Conservation (phyloP, 208 protist genomes). For the Crithidia bombi region DNA sequence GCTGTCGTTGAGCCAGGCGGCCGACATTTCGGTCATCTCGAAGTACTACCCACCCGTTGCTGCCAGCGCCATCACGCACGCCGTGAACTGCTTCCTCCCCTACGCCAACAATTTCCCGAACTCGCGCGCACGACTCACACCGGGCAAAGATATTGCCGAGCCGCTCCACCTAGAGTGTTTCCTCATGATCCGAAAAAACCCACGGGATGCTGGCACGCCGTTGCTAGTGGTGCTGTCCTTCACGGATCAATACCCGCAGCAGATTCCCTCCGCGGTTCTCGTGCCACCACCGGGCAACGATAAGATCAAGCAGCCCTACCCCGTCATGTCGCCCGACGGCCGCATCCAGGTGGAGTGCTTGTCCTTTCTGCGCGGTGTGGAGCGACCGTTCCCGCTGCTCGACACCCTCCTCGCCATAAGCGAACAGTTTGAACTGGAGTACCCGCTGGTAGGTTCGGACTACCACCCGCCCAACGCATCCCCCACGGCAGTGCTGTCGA, state of each 20-base stretch:
- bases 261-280: constrained; percentile 33
- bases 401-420: constrained; percentile 71
- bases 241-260: constrained; percentile 39
- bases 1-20: constrained; percentile 31
- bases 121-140: constrained; percentile 31
- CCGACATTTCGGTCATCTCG: constrained; percentile 31
- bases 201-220: constrained; percentile 6
- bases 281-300: constrained; percentile 26
- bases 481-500: neutral
- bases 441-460: constrained; percentile 43
- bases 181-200: constrained; percentile 25
- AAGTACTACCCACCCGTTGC: constrained; percentile 32
- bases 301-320: constrained; percentile 55
- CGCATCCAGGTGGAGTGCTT: constrained; percentile 56
- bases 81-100: constrained; percentile 56
- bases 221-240: constrained; percentile 41
- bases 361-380: constrained; percentile 50
- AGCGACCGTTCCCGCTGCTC: constrained; percentile 61
- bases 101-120: constrained; percentile 59
- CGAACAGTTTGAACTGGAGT: constrained; percentile 78
- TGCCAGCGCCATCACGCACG: constrained; percentile 45
- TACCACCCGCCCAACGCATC: constrained; percentile 16
- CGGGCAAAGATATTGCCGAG: constrained; percentile 23
- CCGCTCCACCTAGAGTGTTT: constrained; percentile 35
- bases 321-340: constrained; percentile 54